Evolutionary conservation across 2,329 filamentous ascomycete species (phyloP), one percentile per base, ranked within the genome.

Genomic region (Aaosphaeria arxii): DNA sequence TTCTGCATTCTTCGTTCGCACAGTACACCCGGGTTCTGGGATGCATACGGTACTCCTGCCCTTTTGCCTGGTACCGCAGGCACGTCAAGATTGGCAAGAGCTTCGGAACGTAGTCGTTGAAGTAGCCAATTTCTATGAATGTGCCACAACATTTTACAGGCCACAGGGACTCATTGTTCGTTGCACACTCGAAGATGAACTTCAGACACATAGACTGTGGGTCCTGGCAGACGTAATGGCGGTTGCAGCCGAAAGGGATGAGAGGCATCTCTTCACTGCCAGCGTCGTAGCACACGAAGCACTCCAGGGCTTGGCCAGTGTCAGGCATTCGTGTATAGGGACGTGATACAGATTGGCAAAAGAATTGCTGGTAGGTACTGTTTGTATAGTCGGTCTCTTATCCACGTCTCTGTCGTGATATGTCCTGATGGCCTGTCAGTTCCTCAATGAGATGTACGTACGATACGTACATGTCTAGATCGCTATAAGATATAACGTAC

Each of bases 141-240:
- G 45, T 2, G 36, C 46, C 28, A 49, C 65, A 68, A 52, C 65
- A 68, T 35, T 53, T 53, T 6, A 63, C 62, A 5, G 63, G 64
- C 40, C 59, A 68, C 1, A 62, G 44, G 33, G 52, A 59, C 47
- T 68, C 64, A 42, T 58, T 56, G 4, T 56, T 45, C 1, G 57
- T 57, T 3, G 64, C 65, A n/a, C 55, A 52, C 32, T 53, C 40
- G 45, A 67, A 67, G 44, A 4, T n/a, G 33, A 9, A 9, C 9
- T 9, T n/a, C n/a, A 36, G 33, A n/a, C 33, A 36, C n/a, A 9
- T 36, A 9, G 33, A 36, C n/a, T 36, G 9, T 36, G 33, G 33
- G 33, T 36, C 33, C 33, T 9, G 7, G 33, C 33, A 36, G n/a
- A 36, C 33, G 33, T 36, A n/a, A n/a, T 36, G 33, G 9, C 33